phyloP scores from a whole-genome alignment of 768 basidiomycete genomes.

The Phallus indusiatus region DNA sequence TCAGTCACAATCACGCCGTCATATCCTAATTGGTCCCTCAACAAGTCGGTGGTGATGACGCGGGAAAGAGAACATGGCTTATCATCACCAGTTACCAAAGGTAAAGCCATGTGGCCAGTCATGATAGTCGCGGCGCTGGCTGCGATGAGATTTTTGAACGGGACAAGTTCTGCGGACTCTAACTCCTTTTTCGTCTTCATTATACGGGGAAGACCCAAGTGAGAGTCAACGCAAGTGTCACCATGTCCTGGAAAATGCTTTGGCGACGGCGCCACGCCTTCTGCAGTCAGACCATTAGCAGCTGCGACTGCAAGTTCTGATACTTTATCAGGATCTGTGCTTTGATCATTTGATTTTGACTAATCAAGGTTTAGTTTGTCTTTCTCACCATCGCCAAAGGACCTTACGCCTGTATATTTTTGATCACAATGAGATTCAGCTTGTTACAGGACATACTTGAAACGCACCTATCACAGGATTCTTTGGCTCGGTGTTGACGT shows the following conservation, averaged over 20 bases:
- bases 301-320: conserved; percentile 39
- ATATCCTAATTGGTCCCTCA: conserved; percentile 42
- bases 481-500: conserved; percentile 58
- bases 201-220: conserved; percentile 55
- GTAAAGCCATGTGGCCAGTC: conserved; percentile 69
- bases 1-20: conserved; percentile 60
- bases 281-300: conserved; percentile 35
- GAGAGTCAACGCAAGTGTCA: conserved; percentile 64
- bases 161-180: conserved; percentile 41
- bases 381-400: conserved; percentile 52
- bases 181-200: conserved; percentile 37
- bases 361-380: not conserved
- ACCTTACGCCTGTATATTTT: conserved; percentile 44
- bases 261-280: conserved; percentile 47
- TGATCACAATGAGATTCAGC: not conserved
- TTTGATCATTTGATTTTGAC: not conserved
- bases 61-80: conserved; percentile 52
- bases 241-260: conserved; percentile 75
- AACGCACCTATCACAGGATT: conserved; percentile 61
- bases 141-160: conserved; percentile 41
- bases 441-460: too few relatives aligned
- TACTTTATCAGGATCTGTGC: conserved; percentile 45
- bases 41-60: conserved; percentile 39
- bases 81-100: conserved; percentile 42
- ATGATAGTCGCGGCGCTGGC: conserved; percentile 46